Percentiles rank a stretch among this genome's conserved stretches.
These are phyloP conservation scores for Scortechinia acanthostroma DNA, from an alignment of 2,329 filamentous ascomycete species.

Conservation along the genomic window DNA sequence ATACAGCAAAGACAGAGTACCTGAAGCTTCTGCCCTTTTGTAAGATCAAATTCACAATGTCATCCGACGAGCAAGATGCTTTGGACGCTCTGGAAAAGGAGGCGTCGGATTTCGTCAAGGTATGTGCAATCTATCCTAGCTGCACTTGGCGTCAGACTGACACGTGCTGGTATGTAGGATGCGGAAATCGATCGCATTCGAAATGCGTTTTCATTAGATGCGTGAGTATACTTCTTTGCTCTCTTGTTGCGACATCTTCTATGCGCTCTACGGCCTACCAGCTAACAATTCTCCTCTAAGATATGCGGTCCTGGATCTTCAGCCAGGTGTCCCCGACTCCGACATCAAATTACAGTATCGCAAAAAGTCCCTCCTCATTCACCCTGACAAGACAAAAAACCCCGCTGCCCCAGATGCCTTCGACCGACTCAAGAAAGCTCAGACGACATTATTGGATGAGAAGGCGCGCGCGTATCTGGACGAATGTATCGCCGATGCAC, in stretches of 20 bases:
- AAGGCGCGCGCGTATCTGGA: slow-evolving; percentile 61
- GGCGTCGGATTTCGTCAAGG: slow-evolving; percentile 64
- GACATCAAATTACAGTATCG: slow-evolving; percentile 71
- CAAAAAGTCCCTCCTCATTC: slow-evolving; percentile 69
- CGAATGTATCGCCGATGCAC: slow-evolving; percentile 67
- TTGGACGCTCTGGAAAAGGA: slow-evolving; percentile 58
- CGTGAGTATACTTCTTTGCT: slow-evolving; percentile 30
- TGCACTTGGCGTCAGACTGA: slow-evolving; percentile 2
- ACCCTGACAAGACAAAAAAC: slow-evolving; percentile 70
- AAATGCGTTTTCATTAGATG: slow-evolving; percentile 64
- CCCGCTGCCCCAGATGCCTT: slow-evolving; percentile 67
- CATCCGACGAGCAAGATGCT: slow-evolving; percentile 44
- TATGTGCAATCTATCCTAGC: slow-evolving; percentile 14
- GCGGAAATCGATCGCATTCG: slow-evolving; percentile 67
- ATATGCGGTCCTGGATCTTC: slow-evolving; percentile 68
- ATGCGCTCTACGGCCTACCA: background rate
- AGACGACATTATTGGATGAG: slow-evolving; percentile 61
- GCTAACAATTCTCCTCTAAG: slow-evolving; percentile 24
- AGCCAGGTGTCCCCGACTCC: slow-evolving; percentile 66
- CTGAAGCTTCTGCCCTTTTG: too few relatives aligned
- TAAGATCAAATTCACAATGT: background rate
- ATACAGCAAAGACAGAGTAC: too few relatives aligned
- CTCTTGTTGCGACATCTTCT: slow-evolving; percentile 2
- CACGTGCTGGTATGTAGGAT: slow-evolving; percentile 36
- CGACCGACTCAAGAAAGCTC: slow-evolving; percentile 67